phyloP scores from a whole-genome alignment of 129 eudicot species.

The Lactuca saligna region DNA sequence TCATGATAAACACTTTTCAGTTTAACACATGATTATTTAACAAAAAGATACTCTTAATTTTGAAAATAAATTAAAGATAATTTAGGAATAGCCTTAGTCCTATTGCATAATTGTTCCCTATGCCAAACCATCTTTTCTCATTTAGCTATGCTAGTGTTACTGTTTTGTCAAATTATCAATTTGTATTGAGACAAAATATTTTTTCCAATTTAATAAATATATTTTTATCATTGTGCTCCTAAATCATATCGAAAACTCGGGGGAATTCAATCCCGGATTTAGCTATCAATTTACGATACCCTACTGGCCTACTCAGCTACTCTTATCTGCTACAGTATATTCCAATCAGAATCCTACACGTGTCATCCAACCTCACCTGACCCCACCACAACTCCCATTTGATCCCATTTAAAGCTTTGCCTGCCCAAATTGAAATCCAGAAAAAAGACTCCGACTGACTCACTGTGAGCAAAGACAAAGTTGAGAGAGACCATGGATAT shows the following conservation, averaged over 20 bases:
- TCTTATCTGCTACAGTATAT: background rate
- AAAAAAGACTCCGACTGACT: background rate
- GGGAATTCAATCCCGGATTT: background rate
- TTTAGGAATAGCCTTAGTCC: too few relatives aligned
- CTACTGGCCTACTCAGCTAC: background rate
- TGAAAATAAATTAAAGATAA: too few relatives aligned
- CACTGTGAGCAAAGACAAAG: background rate
- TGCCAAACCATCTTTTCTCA: too few relatives aligned
- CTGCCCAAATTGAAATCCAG: background rate
- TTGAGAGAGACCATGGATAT: constrained; percentile 38
- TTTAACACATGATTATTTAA: too few relatives aligned
- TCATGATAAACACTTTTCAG: too few relatives aligned
- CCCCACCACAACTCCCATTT: background rate
- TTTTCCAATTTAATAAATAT: too few relatives aligned
- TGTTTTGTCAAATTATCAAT: too few relatives aligned
- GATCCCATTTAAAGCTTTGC: constrained; percentile 7
- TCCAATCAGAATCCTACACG: constrained; percentile 8
- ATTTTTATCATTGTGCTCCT: background rate
- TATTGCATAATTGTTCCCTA: too few relatives aligned
- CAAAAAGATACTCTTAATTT: too few relatives aligned
- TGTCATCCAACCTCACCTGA: constrained; percentile 13
- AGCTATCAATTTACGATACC: background rate
- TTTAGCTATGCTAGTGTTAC: too few relatives aligned
- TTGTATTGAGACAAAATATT: too few relatives aligned
- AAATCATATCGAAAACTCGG: background rate